Evolutionary conservation across 176 grass and related monocot genomes (phyloP), one percentile per base, ranked within the genome.

Genomic region (Ensete ventricosum): DNA sequence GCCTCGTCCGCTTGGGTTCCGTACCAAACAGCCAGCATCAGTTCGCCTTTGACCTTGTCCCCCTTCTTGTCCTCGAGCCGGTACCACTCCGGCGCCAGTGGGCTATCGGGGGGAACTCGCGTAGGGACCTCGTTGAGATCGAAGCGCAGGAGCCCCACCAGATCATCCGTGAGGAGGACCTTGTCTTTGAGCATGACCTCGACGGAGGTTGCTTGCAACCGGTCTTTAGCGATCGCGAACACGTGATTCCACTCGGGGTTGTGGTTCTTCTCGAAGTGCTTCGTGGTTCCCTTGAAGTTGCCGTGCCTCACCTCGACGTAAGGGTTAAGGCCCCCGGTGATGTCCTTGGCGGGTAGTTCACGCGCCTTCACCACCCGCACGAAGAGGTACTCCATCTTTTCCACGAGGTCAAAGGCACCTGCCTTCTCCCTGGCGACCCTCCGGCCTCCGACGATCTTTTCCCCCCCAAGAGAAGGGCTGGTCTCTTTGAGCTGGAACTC

Each of bases 321-420:
- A 23, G 72, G 72, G 53, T 73, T 23, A 22, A 73, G 72, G 53
- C 72, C 55, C 43, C 72, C 72, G 20, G 72, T 73, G 72, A 73
- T 34, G 72, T 73, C 72, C 53, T 26, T 73, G 3, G 72, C 20
- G 8, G 72, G 72, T 22, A 92, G 76, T 21, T 64, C 76, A 68
- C 90, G 79, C 55, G 90, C 90, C 84, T 90, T 95, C 27, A 88
- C 81, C 64, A 91, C 79, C 66, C 88, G 91, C 53, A 95, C 85
- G 83, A 86, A 95, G 13, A 95, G 85, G 83, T 90, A 90, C 83
- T 95, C 83, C 91, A 91, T 88, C 73, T 78, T 76, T 83, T 95
- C 85, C 0, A 95, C 91, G 76, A 95, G 91, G 79, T 95, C 91
- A 77, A 90, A 90, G 23, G 77, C 52, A 24, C 63, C 24, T 9